Evolutionary conservation across 768 basidiomycete species (phyloP).

Genomic region (Amanita rimosa): DNA sequence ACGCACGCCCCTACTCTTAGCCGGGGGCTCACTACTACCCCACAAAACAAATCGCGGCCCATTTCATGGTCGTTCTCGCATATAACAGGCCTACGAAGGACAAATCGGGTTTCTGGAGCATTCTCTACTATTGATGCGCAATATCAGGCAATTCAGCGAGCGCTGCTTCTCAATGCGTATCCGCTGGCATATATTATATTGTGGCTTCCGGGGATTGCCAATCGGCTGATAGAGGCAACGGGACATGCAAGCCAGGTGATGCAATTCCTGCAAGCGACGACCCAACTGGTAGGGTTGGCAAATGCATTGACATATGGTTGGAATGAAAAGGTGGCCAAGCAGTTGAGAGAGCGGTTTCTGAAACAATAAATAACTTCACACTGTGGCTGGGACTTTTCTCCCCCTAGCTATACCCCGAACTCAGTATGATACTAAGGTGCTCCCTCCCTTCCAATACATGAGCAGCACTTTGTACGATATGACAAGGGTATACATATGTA

Average conservation of each 20-base stretch:
- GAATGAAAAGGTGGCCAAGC: conserved; percentile 8
- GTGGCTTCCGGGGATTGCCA: conserved; percentile 10
- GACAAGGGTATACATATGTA: not conserved
- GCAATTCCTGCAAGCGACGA: conserved; percentile 8
- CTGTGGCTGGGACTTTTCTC: too few species aligned
- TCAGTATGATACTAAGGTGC: too few species aligned
- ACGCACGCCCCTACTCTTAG: not conserved
- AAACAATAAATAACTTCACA: too few species aligned
- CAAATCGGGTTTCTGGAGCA: not conserved
- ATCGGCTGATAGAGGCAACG: conserved; percentile 9
- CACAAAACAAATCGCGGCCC: not conserved
- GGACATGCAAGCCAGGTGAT: conserved; percentile 5
- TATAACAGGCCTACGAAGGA: not conserved
- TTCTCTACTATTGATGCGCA: not conserved
- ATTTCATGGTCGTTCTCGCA: not conserved
- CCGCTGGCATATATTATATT: conserved; percentile 10
- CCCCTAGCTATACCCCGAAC: too few species aligned
- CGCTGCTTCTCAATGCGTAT: conserved; percentile 10
- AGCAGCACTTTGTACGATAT: too few species aligned
- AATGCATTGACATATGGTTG: conserved; percentile 10
- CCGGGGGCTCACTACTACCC: not conserved
- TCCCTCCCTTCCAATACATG: too few species aligned
- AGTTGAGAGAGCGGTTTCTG: conserved; percentile 2
- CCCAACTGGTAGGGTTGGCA: conserved; percentile 9
- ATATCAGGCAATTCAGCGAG: not conserved